These are phyloP conservation scores for Alliaria petiolata DNA, from an alignment of 345 rosid genomes.

Conservation along the genomic window DNA sequence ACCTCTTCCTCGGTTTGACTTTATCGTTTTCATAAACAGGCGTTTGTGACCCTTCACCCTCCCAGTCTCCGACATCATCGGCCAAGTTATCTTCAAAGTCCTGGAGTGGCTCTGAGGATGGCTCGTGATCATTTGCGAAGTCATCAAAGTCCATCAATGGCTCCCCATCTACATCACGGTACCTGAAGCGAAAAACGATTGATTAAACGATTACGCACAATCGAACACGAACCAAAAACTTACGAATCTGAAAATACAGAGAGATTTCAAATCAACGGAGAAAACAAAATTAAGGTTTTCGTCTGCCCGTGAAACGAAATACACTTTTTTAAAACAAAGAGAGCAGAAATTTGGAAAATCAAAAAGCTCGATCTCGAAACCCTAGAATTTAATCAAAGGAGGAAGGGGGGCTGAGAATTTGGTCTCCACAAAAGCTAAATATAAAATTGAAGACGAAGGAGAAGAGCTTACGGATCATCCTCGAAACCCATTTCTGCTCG, in stretches of 20 bases:
- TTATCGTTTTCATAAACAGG: slow-evolving; percentile 66
- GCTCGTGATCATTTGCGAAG: slow-evolving; percentile 58
- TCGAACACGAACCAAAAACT: not conserved
- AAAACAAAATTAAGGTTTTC: not conserved
- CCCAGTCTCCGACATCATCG: slow-evolving; percentile 60
- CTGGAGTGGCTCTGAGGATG: slow-evolving; percentile 48
- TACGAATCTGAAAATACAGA: not conserved
- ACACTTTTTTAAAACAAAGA: not conserved
- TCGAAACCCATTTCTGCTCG: slow-evolving; percentile 54
- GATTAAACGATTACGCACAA: not conserved
- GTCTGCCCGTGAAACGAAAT: not conserved
- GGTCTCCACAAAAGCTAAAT: not conserved
- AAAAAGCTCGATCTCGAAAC: slow-evolving; percentile 20
- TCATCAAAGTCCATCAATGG: slow-evolving; percentile 91
- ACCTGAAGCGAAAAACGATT: slow-evolving; percentile 35
- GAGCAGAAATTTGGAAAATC: not conserved
- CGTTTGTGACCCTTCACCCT: slow-evolving; percentile 57
- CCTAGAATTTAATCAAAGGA: slow-evolving; percentile 23
- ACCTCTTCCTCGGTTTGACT: slow-evolving; percentile 72
- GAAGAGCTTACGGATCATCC: slow-evolving; percentile 64
- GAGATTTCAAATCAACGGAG: not conserved
- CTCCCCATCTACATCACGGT: slow-evolving; percentile 94
- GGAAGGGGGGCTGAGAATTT: not conserved
- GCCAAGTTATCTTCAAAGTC: slow-evolving; percentile 50
- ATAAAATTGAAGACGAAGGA: not conserved